These are phyloP conservation scores for Ulota crispa DNA, from an alignment of 225 moss, liverwort and hornwort species.

Conservation along the genomic window DNA sequence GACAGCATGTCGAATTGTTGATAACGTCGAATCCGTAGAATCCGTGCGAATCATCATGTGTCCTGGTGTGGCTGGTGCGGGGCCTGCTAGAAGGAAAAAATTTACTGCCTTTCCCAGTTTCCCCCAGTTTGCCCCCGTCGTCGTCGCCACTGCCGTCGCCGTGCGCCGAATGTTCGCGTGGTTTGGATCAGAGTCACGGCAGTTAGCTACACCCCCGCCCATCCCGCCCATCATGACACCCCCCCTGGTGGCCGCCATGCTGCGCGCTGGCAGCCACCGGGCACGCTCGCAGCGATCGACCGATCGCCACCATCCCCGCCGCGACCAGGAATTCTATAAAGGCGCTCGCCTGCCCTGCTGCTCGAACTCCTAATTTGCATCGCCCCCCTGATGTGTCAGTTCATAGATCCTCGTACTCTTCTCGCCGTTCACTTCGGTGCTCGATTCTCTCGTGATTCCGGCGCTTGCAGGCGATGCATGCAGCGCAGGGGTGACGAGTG, in stretches of 20 bases:
- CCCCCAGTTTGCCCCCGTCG: no score
- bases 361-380: background rate
- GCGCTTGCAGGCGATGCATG: constrained; percentile 9
- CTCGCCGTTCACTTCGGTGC: background rate
- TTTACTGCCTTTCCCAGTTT: background rate
- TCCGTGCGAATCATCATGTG: background rate
- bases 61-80: background rate
- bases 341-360: background rate
- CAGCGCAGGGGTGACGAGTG: background rate
- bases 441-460: background rate
- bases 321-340: constrained; percentile 17
- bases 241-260: constrained; percentile 20
- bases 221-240: constrained; percentile 23
- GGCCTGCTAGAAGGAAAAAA: background rate
- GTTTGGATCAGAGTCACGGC: constrained; percentile 36
- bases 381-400: background rate
- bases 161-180: background rate
- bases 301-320: background rate
- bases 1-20: background rate
- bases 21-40: constrained; percentile 23
- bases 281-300: constrained; percentile 17
- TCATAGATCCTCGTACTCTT: background rate
- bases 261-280: constrained; percentile 31
- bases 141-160: background rate
- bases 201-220: constrained; percentile 38